phyloP scores from a whole-genome alignment of 768 basidiomycete genomes.

The Astraeus odoratus region DNA sequence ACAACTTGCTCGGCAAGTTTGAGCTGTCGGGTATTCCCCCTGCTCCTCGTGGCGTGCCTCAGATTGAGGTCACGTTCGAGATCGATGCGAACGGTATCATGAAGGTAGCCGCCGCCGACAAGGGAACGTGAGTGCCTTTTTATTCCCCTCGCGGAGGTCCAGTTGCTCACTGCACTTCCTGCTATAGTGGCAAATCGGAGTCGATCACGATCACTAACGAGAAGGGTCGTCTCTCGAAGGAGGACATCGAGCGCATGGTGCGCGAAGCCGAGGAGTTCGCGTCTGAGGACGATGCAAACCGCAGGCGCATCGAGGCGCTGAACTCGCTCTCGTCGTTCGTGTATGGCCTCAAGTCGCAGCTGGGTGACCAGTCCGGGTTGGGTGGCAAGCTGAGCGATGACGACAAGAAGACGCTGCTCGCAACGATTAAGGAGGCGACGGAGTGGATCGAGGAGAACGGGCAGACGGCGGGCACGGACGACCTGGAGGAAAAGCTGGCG shows the following conservation, averaged over 20 bases:
- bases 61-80: constrained; percentile 96
- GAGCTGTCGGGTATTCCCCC: constrained; percentile 91
- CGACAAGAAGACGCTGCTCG: constrained; percentile 79
- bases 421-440: constrained; percentile 77
- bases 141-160: not conserved
- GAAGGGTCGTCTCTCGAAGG: constrained; percentile 83
- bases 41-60: constrained; percentile 93
- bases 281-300: constrained; percentile 68
- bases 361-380: constrained; percentile 81
- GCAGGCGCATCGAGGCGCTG: constrained; percentile 80
- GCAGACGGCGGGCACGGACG: constrained; percentile 69
- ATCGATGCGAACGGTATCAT: constrained; percentile 94
- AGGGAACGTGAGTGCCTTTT: constrained; percentile 67
- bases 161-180: not conserved
- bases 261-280: constrained; percentile 89
- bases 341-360: constrained; percentile 82
- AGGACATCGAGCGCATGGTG: constrained; percentile 96
- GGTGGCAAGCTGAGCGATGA: constrained; percentile 81
- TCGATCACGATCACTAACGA: constrained; percentile 95
- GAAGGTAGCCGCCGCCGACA: constrained; percentile 88
- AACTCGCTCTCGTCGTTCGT: constrained; percentile 77
- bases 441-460: constrained; percentile 92
- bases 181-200: constrained; percentile 70
- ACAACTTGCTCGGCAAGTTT: constrained; percentile 96
- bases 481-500: constrained; percentile 83